Conservation (phyloP, 1,284 basidiomycete species). For the Moesziomyces antarcticus region DNA sequence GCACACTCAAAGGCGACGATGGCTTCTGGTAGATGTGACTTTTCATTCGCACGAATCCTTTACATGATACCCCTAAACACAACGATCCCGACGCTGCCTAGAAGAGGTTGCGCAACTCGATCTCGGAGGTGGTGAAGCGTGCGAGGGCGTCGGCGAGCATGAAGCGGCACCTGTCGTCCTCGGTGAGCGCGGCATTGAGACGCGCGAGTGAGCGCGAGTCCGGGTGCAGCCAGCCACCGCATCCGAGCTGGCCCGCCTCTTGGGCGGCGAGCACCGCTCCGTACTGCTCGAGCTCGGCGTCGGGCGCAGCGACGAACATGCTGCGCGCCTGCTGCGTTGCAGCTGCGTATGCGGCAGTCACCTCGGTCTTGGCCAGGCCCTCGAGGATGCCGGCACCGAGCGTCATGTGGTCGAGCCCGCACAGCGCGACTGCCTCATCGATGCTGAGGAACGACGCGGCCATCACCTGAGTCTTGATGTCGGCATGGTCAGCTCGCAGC, state of each 20-base stretch:
- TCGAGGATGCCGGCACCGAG: conserved; percentile 19
- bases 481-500: conserved; percentile 6
- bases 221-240: conserved; percentile 22
- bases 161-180: conserved; percentile 18
- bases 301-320: conserved; percentile 1
- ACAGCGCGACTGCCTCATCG: conserved; percentile 16
- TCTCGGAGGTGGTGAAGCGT: conserved; percentile 18
- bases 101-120: conserved; percentile 14
- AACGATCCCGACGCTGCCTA: neutral
- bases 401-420: conserved; percentile 26
- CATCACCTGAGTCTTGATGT: conserved; percentile 21
- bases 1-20: conserved; percentile 37
- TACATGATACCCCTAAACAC: conserved; percentile 17
- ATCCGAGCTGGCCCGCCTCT: conserved; percentile 11
- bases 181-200: conserved; percentile 5
- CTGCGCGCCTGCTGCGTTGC: conserved; percentile 5
- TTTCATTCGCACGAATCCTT: neutral
- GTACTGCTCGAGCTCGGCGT: conserved; percentile 16
- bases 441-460: conserved; percentile 20
- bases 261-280: conserved; percentile 7
- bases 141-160: conserved; percentile 28
- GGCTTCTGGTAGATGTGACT: conserved; percentile 9
- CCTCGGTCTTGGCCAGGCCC: conserved; percentile 13
- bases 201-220: conserved; percentile 6
- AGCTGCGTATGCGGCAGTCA: neutral